phyloP scores from a whole-genome alignment of 2,329 filamentous ascomycete genomes.

The Nothopassalora personata region DNA sequence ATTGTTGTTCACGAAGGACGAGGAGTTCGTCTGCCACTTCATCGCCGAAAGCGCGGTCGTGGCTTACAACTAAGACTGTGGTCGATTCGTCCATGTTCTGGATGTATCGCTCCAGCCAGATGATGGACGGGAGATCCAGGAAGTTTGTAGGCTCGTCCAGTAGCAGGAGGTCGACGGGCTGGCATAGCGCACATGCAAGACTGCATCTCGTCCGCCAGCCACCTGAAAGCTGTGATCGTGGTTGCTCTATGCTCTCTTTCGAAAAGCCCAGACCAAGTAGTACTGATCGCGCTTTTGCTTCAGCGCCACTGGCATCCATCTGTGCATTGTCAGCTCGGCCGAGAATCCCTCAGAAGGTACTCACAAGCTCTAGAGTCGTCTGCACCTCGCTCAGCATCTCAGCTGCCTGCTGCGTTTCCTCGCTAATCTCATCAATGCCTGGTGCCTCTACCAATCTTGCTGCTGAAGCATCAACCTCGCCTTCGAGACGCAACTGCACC shows the following conservation, averaged over 20 bases:
- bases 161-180: conserved; percentile 70
- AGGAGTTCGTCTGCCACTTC: conserved; percentile 70
- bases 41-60: conserved; percentile 76
- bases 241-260: conserved; percentile 54
- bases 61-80: conserved; percentile 74
- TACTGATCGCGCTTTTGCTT: conserved; percentile 61
- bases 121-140: conserved; percentile 73
- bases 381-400: conserved; percentile 67
- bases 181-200: conserved; percentile 55
- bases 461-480: conserved; percentile 48
- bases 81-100: conserved; percentile 48
- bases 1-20: conserved; percentile 64
- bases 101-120: conserved; percentile 77
- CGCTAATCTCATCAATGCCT: conserved; percentile 51
- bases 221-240: conserved; percentile 64
- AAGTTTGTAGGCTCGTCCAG: conserved; percentile 87
- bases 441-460: conserved; percentile 42
- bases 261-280: conserved; percentile 68
- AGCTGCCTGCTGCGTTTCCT: conserved; percentile 63
- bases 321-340: conserved; percentile 1
- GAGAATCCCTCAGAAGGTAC: conserved; percentile 1
- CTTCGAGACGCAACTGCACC: conserved; percentile 63
- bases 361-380: conserved; percentile 59
- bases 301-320: conserved; percentile 32
- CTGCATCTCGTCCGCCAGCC: conserved; percentile 47